phyloP scores from a whole-genome alignment of 1,139 yeast genomes.

The Yamadazyma jaroonii region DNA sequence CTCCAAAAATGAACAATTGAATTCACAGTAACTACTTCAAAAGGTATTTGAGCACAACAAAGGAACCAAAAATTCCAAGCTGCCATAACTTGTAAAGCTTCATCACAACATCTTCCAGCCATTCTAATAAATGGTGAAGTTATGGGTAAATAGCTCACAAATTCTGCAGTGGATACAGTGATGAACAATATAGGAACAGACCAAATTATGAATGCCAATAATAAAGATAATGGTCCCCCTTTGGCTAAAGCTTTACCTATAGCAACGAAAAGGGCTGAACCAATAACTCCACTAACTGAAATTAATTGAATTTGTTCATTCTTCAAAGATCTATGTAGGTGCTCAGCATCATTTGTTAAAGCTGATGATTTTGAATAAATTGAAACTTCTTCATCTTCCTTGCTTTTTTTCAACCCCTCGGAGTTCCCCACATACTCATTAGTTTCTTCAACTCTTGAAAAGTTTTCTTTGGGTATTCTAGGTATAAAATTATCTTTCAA shows the following conservation, averaged over 20 bases:
- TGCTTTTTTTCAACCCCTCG: neutral
- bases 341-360: constrained; percentile 14
- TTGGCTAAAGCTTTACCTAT: constrained; percentile 41
- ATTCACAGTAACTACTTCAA: constrained; percentile 81
- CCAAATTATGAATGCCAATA: constrained; percentile 45
- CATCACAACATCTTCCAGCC: constrained; percentile 60
- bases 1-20: constrained; percentile 79
- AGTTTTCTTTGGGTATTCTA: constrained; percentile 13
- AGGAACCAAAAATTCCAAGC: constrained; percentile 82
- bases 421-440: neutral
- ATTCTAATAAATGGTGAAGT: constrained; percentile 59
- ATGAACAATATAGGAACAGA: constrained; percentile 57
- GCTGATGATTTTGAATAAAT: constrained; percentile 14
- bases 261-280: constrained; percentile 49
- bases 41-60: constrained; percentile 76
- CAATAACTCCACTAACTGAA: constrained; percentile 51
- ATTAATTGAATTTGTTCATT: constrained; percentile 47
- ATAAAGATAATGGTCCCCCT: constrained; percentile 48
- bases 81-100: constrained; percentile 73
- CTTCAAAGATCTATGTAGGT: constrained; percentile 20
- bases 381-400: constrained; percentile 12
- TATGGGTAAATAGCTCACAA: constrained; percentile 77
- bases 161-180: constrained; percentile 75
- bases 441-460: neutral
- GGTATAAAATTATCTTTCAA: constrained; percentile 20